Evolutionary conservation across 805 yeast species (phyloP).

Genomic region (Kuraishia ogatae): DNA sequence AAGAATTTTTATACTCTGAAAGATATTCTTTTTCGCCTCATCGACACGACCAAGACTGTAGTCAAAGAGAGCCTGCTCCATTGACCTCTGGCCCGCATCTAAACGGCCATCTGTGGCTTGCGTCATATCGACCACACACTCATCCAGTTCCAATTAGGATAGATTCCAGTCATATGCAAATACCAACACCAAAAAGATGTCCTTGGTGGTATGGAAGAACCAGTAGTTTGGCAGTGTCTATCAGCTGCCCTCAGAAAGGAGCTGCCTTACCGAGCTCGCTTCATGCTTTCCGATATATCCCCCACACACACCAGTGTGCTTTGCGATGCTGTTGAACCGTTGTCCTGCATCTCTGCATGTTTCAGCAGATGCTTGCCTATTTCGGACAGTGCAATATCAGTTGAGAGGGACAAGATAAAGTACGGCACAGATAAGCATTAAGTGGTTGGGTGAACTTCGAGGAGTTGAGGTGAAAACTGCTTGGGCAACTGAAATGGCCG

Average conservation of each 20-base stretch:
- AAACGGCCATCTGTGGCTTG: not conserved
- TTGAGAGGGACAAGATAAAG: not conserved
- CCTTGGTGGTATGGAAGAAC: too few relatives aligned
- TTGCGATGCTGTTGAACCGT: not conserved
- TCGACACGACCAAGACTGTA: not conserved
- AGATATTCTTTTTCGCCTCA: not conserved
- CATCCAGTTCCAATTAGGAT: not conserved
- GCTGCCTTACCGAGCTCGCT: too few relatives aligned
- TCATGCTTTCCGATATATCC: not conserved
- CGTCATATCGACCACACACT: not conserved
- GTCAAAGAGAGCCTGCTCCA: not conserved
- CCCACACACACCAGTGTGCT: not conserved
- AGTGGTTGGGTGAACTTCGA: too few relatives aligned
- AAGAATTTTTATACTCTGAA: slow-evolving; percentile 3
- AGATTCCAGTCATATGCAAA: not conserved
- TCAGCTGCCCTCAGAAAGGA: too few relatives aligned
- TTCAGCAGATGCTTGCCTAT: not conserved
- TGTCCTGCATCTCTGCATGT: not conserved
- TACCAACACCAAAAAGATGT: not conserved
- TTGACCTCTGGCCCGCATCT: not conserved
- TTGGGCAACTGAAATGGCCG: not conserved
- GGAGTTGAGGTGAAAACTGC: not conserved
- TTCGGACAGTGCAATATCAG: not conserved
- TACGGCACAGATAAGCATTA: too few relatives aligned
- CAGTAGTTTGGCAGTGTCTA: too few relatives aligned